Percentiles rank a stretch among this genome's conserved stretches.
Conservation (phyloP, 257 asterid species). For the Linaria vulgaris region DNA sequence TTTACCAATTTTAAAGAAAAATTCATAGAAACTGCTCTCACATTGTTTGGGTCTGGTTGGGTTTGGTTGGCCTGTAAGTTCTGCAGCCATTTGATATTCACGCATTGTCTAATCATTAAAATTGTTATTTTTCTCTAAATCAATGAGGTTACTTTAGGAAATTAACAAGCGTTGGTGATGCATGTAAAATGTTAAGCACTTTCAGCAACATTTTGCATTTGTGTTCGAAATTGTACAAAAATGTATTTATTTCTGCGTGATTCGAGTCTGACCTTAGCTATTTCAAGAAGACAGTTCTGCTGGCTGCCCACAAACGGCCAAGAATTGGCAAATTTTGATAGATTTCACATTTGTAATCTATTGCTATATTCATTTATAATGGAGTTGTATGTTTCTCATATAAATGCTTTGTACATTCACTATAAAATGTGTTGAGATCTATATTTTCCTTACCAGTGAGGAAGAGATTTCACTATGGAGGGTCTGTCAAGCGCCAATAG, state of each 20-base stretch:
- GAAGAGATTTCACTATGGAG: neutral
- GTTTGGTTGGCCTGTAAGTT: slow-evolving; percentile 94
- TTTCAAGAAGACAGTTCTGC: neutral
- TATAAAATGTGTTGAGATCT: neutral
- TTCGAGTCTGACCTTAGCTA: neutral
- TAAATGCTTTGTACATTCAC: neutral
- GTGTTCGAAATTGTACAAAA: neutral
- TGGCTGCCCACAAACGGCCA: neutral
- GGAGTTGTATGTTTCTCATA: neutral
- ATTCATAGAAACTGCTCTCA: slow-evolving; percentile 62
- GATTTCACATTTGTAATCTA: neutral
- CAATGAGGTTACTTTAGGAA: no score
- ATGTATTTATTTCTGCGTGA: neutral
- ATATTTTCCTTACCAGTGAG: slow-evolving; percentile 6
- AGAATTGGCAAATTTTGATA: slow-evolving; percentile 6
- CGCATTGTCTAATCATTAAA: neutral
- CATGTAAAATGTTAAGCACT: neutral
- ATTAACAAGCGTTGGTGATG: no score
- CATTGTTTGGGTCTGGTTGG: slow-evolving; percentile 91
- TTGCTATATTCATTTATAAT: neutral
- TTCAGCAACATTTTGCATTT: neutral
- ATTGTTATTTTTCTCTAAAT: neutral
- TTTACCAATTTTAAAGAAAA: slow-evolving; percentile 68
- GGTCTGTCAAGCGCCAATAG: neutral
- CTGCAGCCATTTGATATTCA: slow-evolving; percentile 16